Evolutionary conservation across 2,329 filamentous ascomycete species (phyloP).

Genomic region (Berkeleyomyces rouxiae): DNA sequence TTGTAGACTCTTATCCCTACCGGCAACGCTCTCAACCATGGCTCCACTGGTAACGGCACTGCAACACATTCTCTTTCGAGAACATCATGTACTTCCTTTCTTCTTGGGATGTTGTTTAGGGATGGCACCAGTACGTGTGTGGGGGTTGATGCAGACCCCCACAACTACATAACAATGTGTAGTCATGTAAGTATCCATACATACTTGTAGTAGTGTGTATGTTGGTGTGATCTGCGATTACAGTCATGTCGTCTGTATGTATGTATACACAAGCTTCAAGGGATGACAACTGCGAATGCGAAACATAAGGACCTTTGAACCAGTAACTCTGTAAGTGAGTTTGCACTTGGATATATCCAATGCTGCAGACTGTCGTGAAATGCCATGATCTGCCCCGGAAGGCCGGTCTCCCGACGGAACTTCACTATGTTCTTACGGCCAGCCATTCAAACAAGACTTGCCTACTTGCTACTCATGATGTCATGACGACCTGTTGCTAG

Average conservation of each 20-base stretch:
- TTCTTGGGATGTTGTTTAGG: background rate
- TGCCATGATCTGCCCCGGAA: background rate
- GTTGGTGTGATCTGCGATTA: background rate
- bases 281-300: background rate
- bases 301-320: background rate
- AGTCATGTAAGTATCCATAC: too few relatives aligned
- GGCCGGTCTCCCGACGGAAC: background rate
- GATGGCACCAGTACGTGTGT: background rate
- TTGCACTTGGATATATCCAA: background rate
- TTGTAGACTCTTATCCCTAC: background rate
- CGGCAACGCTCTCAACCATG: background rate
- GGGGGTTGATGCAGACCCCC: background rate
- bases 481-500: background rate
- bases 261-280: background rate
- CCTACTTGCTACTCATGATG: background rate
- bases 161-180: too few relatives aligned
- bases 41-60: background rate
- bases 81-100: background rate
- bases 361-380: background rate
- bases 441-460: background rate
- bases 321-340: background rate
- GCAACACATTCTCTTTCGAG: background rate
- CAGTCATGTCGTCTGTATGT: background rate
- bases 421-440: background rate
- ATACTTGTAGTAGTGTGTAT: background rate